Evolutionary conservation across 2,329 filamentous ascomycete species (phyloP), one percentile per base, ranked within the genome.

Genomic region (Didymella glomerata): DNA sequence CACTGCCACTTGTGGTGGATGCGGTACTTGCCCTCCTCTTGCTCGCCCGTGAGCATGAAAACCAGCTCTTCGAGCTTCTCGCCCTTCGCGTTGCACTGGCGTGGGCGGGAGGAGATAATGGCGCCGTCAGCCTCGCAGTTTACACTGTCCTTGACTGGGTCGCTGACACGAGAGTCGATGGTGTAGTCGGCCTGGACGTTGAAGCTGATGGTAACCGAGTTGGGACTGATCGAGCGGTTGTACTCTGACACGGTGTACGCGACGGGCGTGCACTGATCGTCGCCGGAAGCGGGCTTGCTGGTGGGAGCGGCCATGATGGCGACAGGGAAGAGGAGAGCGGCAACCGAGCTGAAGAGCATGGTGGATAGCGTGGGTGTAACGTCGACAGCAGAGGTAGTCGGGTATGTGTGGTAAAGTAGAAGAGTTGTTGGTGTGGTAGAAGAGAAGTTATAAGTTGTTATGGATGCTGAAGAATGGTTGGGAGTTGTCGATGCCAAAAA

Each of bases 1-100:
- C 73, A 76, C 20, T 40, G 47, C 72, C 72, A 76, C 7, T 58
- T 60, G 57, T 76, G 73, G 1, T 63, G 65, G 34, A 76, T 61
- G 41, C 69, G 68, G 49, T 69, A 73, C 42, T 65, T 61, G 6
- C 63, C 65, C 38, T 61, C 44, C 3, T 67, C 62, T 38, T 69
- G 62, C 10, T 62, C 55, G 3, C 41, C 63, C 42, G 54, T 58
- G 3, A 73, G 60, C 48, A 70, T 68, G 28, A 73, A 71, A 0
- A 66, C 52, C 34, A 76, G 40, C 27, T 53, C 57, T 9, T 67
- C 56, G 9, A 62, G 56, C 40, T 46, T 60, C 9, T 66, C 54
- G 24, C 64, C 64, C 2, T 50, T 55, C 5, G 61, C 56, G 32
- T 58, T 51, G 57, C 73, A 76, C 34, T 64, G 62, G 51, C 66